Base-by-base conservation (phyloP, 2,329 filamentous ascomycete species). In the Colletotrichum magnum region DNA sequence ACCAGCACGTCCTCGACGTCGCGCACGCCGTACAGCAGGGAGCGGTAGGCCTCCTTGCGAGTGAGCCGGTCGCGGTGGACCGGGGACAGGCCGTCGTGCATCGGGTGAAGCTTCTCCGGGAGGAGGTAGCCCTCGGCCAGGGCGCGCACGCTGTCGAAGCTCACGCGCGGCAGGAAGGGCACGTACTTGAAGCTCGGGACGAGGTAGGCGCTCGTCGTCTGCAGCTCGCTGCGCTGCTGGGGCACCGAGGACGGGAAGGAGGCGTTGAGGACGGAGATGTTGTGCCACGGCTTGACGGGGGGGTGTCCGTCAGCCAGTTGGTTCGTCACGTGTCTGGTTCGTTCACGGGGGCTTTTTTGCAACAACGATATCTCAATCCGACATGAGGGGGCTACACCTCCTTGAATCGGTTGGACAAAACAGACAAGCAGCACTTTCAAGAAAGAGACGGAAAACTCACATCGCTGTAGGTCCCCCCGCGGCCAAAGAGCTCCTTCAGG, bases 161-260 rank as follows among this genome's bases (percentile, higher is more conserved):
- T 86, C 0, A 89, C 84, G 16, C 90, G 86, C 2, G 93, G 90
- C 50, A 97, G 88, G 64, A 87, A 88, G 0, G 92, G 90, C 16
- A 97, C 84, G 79, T 94, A 94, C 80, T 90, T 91, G 85, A 97
- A 97, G 78, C 89, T 90, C 2, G 95, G 95, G 39, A 97, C 88
- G 21, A 97, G 85, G 76, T 95, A 93, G 2, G 88, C 93, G 1
- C 92, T 94, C 0, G 87, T 87, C 21, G 79, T 87, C 77, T 86
- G 85, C 64, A 86, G 78, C 62, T 84, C 79, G 15, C 72, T 76
- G 28, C 84, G 80, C 41, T 79, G 79, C 2, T 36, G 32, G 9
- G 82, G 82, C n/a, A 80, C 77, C 7, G 86, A 86, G 39, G 92
- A 88, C 10, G 87, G 84, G 74, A 97, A 91, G 0, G 94, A 97